Percentiles rank a stretch among this genome's conserved stretches.
These are phyloP conservation scores for Pyronema domesticum DNA, from an alignment of 495 filamentous ascomycete genomes.

Conservation along the genomic window DNA sequence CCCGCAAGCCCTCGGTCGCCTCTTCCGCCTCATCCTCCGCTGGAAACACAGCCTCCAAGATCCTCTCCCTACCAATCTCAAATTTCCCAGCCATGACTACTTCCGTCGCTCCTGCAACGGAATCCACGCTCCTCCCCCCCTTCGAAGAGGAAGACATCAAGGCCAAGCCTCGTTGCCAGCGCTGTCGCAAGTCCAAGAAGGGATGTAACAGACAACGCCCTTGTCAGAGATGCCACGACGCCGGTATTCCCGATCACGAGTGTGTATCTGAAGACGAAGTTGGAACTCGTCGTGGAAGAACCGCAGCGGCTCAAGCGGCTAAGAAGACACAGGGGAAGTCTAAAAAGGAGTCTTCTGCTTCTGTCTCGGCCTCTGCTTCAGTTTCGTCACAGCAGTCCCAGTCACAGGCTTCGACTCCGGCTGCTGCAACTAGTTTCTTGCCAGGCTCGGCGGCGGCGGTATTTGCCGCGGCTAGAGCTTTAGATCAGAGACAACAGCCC, in stretches of 20 bases:
- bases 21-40: conserved; percentile 29
- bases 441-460: too few species aligned
- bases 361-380: too few species aligned
- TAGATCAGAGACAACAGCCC: too few species aligned
- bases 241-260: conserved; percentile 74
- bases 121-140: too few species aligned
- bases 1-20: conserved; percentile 62
- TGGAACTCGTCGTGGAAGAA: conserved; percentile 89
- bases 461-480: too few species aligned
- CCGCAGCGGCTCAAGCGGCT: conserved; percentile 31
- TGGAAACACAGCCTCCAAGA: not conserved
- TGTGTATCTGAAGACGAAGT: conserved; percentile 95
- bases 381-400: too few species aligned
- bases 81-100: too few species aligned
- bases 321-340: conserved; percentile 7
- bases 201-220: conserved; percentile 92
- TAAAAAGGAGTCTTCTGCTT: too few species aligned
- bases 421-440: too few species aligned
- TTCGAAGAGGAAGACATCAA: not conserved
- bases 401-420: too few species aligned
- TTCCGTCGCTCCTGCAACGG: too few species aligned
- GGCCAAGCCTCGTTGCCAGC: conserved; percentile 48
- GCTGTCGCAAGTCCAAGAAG: conserved; percentile 98
- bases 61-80: too few species aligned
- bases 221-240: conserved; percentile 87